Evolutionary conservation across 1,139 yeast species (phyloP).

Genomic region (Suzukiozyma palmioleophila): DNA sequence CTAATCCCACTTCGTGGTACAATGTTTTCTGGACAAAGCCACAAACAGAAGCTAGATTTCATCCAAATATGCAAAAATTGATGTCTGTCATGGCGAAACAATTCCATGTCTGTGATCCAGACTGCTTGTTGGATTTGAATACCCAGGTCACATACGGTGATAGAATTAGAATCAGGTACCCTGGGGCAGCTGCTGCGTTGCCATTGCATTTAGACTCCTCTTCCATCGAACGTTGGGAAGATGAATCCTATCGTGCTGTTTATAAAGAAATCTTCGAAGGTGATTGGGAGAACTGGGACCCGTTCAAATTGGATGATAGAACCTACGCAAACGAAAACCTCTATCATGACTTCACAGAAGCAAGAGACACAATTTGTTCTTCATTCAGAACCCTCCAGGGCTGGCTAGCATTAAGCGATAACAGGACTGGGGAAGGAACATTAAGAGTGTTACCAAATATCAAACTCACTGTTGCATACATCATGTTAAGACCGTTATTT

Average conservation of each 20-base stretch:
- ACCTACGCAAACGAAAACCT: constrained; percentile 30
- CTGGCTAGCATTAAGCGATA: constrained; percentile 37
- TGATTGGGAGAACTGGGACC: constrained; percentile 44
- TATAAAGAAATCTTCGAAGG: constrained; percentile 40
- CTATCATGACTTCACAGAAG: constrained; percentile 20
- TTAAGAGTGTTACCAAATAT: constrained; percentile 37
- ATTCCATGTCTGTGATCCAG: constrained; percentile 27
- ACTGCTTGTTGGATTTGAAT: constrained; percentile 22
- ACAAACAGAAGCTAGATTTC: constrained; percentile 39
- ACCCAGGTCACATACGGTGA: constrained; percentile 35
- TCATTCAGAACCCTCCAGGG: constrained; percentile 46
- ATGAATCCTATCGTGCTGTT: constrained; percentile 28
- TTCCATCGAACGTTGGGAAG: constrained; percentile 37
- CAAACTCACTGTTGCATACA: constrained; percentile 34
- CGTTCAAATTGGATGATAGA: constrained; percentile 36
- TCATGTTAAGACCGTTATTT: constrained; percentile 43
- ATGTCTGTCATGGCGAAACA: constrained; percentile 27
- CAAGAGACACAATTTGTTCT: constrained; percentile 27
- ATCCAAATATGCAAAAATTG: constrained; percentile 29
- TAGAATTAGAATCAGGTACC: constrained; percentile 37
- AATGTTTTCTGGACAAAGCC: constrained; percentile 39
- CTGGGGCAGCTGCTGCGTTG: constrained; percentile 34
- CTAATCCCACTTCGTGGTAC: constrained; percentile 28
- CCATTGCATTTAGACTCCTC: constrained; percentile 46
- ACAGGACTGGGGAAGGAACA: constrained; percentile 41